These are phyloP conservation scores for Aureobasidium namibiae DNA, from an alignment of 2,329 filamentous ascomycete genomes.

Conservation along the genomic window DNA sequence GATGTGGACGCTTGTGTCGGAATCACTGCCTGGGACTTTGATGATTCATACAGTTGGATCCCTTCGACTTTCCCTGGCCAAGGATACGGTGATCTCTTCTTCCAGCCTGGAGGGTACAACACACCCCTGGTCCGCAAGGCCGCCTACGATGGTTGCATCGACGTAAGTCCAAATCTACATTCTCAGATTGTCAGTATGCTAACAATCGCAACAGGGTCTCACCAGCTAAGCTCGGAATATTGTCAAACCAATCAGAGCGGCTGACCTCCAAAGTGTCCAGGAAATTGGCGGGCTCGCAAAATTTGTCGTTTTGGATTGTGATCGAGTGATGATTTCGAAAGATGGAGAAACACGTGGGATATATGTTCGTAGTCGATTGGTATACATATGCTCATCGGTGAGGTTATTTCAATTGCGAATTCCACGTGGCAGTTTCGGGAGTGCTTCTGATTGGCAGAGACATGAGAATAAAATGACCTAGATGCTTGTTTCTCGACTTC, in stretches of 20 bases:
- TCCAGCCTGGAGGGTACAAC: constrained; percentile 16
- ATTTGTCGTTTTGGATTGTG: background rate
- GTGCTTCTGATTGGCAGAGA: background rate
- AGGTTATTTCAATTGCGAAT: background rate
- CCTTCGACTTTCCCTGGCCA: constrained; percentile 30
- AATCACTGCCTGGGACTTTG: constrained; percentile 34
- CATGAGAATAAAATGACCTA: background rate
- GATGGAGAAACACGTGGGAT: background rate
- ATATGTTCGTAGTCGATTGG: background rate
- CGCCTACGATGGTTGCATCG: constrained; percentile 11
- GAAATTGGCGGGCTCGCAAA: background rate
- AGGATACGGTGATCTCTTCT: constrained; percentile 28
- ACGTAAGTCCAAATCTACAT: background rate
- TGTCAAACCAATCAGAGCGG: background rate
- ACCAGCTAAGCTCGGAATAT: background rate
- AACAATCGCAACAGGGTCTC: background rate
- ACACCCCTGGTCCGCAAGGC: constrained; percentile 17
- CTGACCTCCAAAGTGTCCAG: background rate
- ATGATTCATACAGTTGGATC: constrained; percentile 33
- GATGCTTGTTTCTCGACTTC: background rate
- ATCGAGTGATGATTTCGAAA: background rate
- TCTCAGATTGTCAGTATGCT: background rate
- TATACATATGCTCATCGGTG: background rate
- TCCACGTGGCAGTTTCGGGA: background rate
- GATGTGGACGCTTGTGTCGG: constrained; percentile 30